These are phyloP conservation scores for Candida gigantensis DNA, from an alignment of 1,139 yeast species.

Conservation along the genomic window DNA sequence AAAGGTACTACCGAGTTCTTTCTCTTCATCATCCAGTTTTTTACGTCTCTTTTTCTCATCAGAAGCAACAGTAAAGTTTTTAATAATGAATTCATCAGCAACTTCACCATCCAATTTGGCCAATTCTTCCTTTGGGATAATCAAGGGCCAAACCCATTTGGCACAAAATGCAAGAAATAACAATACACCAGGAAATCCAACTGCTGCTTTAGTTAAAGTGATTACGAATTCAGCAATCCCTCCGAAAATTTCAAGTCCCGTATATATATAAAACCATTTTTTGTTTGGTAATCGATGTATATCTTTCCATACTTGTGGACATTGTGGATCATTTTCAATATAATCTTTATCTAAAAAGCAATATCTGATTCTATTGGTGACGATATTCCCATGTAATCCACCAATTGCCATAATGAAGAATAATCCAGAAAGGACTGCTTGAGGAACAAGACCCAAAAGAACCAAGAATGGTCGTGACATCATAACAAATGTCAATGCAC, in stretches of 20 bases:
- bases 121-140: conserved; percentile 66
- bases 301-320: conserved; percentile 39
- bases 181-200: conserved; percentile 89
- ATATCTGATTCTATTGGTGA: conserved; percentile 63
- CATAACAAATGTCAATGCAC: conserved; percentile 77
- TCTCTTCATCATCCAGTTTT: conserved; percentile 11
- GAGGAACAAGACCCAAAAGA: conserved; percentile 86
- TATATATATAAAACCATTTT: conserved; percentile 57
- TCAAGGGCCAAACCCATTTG: conserved; percentile 64
- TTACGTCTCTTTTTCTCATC: conserved; percentile 14
- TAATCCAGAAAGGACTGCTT: conserved; percentile 87
- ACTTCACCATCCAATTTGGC: conserved; percentile 69
- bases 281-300: conserved; percentile 35
- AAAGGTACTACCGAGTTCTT: conserved; percentile 6
- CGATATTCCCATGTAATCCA: conserved; percentile 69
- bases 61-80: conserved; percentile 31
- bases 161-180: conserved; percentile 58
- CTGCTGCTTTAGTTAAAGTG: conserved; percentile 85
- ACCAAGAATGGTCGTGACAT: conserved; percentile 86
- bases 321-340: conserved; percentile 33
- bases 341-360: conserved; percentile 61
- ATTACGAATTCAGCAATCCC: conserved; percentile 82
- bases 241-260: conserved; percentile 61
- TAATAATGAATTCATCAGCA: conserved; percentile 55
- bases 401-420: conserved; percentile 91